Conservation (phyloP, 148 eudicot species). For the Camellia sinensis region DNA sequence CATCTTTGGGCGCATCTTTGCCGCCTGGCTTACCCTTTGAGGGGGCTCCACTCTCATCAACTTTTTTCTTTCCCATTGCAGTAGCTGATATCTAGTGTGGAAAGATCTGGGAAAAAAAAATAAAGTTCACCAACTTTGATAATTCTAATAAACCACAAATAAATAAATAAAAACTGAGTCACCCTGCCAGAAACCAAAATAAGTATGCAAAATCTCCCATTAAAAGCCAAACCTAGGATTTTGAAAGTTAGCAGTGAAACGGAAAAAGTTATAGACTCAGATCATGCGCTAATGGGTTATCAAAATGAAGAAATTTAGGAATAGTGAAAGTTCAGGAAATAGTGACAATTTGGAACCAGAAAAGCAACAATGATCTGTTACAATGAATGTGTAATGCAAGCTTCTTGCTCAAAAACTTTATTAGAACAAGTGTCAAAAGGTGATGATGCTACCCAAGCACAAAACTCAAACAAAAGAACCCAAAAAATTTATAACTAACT, state of each 20-base stretch:
- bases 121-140: not conserved
- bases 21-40: slow-evolving; percentile 30
- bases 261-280: not conserved
- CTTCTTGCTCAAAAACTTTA: not conserved
- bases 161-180: not conserved
- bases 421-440: too few relatives aligned
- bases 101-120: not conserved
- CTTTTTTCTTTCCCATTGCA: slow-evolving; percentile 51
- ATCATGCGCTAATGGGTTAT: not conserved
- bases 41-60: slow-evolving; percentile 32
- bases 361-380: not conserved
- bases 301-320: not conserved
- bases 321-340: not conserved
- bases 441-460: too few relatives aligned
- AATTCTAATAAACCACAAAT: not conserved
- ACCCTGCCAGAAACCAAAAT: too few relatives aligned
- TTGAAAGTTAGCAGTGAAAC: too few relatives aligned
- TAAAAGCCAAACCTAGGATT: not conserved
- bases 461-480: too few relatives aligned
- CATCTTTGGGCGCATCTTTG: slow-evolving; percentile 34
- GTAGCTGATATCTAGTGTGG: not conserved
- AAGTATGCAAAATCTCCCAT: not conserved
- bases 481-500: too few relatives aligned
- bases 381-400: not conserved
- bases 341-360: not conserved